Evolutionary conservation across 2,329 filamentous ascomycete genomes (phyloP), one percentile per base, ranked within the genome.

Genomic region (Colletotrichum plurivorum): DNA sequence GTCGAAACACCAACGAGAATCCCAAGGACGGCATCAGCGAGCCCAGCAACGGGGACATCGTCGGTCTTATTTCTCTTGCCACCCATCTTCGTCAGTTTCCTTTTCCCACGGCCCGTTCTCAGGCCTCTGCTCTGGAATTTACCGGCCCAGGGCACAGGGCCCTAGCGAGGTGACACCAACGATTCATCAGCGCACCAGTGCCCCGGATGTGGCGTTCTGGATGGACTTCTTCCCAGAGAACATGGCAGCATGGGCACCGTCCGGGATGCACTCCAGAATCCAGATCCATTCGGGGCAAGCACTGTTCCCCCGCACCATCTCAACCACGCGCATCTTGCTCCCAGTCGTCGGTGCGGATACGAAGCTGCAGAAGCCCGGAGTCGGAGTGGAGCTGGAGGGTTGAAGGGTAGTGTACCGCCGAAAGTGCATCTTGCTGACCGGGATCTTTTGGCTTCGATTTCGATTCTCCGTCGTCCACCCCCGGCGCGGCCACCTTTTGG

Each of bases 341-440:
- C 43, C 49, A 54, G 48, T 65, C 66, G 46, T 61, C 62, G 56
- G 51, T 66, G 62, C 67, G 51, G 62, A 66, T 69, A 56, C 67
- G 67, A 69, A 56, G 67, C 62, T 60, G 55, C 56, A 61, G 67
- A 66, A 61, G 22, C 22, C 36, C 51, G 18, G 59, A 36, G 18
- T 27, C 61, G 39, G 18, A 27, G 66, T 66, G 55, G 66, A 52
- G 52, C 45, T 39, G 48, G 53, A 59, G 20, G 49, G 48, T 55
- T 65, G 27, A 20, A 18, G 25, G 52, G 43, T 57, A 25, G 22
- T 25, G 22, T 25, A 25, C 22, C 22, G 22, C 22, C 22, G 22
- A 25, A 25, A 25, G 22, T 25, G 65, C 62, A 55, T 39, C 31
- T 59, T 16, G 55, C 55, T 20, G 45, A 60, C 55, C 45, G 36